Conservation (phyloP, 441 rosid genomes). For the Populus hybrid region DNA sequence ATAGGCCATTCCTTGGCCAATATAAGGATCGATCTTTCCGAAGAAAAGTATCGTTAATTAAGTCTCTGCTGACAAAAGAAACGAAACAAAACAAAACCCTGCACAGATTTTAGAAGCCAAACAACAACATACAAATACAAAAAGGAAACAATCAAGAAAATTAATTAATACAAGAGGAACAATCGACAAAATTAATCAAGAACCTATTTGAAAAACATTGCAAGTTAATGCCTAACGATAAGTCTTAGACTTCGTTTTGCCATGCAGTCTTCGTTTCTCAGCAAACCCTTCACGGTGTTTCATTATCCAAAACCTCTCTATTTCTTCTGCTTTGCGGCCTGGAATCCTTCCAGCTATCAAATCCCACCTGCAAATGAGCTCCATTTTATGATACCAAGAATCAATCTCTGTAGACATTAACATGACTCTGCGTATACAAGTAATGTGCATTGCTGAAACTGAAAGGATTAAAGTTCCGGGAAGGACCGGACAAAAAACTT, state of each 20-base stretch:
- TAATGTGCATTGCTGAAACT: not conserved
- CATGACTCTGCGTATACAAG: not conserved
- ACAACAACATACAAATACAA: too few species aligned
- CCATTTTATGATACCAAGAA: not conserved
- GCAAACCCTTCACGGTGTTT: constrained; percentile 45
- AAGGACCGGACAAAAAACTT: too few species aligned
- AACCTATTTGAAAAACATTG: not conserved
- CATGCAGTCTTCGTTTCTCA: constrained; percentile 35
- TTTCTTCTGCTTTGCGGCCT: constrained; percentile 64
- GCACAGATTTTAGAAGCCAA: too few species aligned
- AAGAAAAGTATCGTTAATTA: too few species aligned
- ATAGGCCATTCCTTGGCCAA: too few species aligned
- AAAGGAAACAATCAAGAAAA: too few species aligned
- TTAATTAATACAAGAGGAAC: not conserved
- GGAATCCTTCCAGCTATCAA: constrained; percentile 76
- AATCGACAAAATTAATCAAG: not conserved
- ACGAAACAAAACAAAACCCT: too few species aligned
- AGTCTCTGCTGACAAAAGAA: too few species aligned
- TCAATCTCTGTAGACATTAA: not conserved
- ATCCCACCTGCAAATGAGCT: constrained; percentile 53
- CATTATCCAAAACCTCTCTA: constrained; percentile 93
- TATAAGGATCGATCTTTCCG: too few species aligned
- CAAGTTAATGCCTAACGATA: not conserved
- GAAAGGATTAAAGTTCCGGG: not conserved
- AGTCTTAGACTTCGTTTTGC: not conserved